Base-by-base conservation (phyloP, 1,284 basidiomycete genomes). In the Athelia sp. region DNA sequence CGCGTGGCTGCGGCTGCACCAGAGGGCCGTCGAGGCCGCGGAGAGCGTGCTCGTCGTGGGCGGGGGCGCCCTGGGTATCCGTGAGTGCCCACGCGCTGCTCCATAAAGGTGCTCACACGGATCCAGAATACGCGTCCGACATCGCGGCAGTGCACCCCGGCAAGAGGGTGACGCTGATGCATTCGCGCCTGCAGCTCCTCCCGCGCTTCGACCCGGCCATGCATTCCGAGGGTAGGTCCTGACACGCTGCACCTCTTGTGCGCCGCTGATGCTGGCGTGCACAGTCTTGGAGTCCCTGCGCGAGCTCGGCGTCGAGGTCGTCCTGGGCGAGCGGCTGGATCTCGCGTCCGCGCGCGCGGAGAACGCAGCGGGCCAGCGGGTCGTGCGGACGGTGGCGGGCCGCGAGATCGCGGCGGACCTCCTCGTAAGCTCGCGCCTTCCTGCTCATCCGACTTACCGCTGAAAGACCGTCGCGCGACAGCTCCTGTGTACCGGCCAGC, bases 121-220 rank as follows among this genome's bases (percentile, higher is more conserved):
- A 18, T 4, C 34, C 54, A 81, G 75, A 89, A 62, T 83, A 83
- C 56, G 83, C 85, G 1, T 78, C 81, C 1, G 87, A 90, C 60
- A 81, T 88, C 54, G 79, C 78, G 26, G 77, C 78, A 13, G 58
- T 82, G 14, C 75, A 81, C 56, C 82, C 83, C 0, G 59, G 63
- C 26, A 84, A 82, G 59, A 59, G 65, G 2, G 78, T 89, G 1
- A 86, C 84, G 0, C 70, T 89, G n/a, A 66, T 89, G 0, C 86
- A 89, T 60, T 86, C 83, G 0, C 74, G 87, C 3, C 54, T 66
- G 14, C 73, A 71, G 19, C 70, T 89, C 4, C 68, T 89, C 18
- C 82, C 82, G 0, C 63, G 72, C 14, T 89, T 85, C 57, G 74
- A 84, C 48, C 60, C 69, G 19, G 68, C 59, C 29, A 73, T 89